phyloP scores from a whole-genome alignment of 2,329 filamentous ascomycete species.

The Phyllosticta citribraziliensis region DNA sequence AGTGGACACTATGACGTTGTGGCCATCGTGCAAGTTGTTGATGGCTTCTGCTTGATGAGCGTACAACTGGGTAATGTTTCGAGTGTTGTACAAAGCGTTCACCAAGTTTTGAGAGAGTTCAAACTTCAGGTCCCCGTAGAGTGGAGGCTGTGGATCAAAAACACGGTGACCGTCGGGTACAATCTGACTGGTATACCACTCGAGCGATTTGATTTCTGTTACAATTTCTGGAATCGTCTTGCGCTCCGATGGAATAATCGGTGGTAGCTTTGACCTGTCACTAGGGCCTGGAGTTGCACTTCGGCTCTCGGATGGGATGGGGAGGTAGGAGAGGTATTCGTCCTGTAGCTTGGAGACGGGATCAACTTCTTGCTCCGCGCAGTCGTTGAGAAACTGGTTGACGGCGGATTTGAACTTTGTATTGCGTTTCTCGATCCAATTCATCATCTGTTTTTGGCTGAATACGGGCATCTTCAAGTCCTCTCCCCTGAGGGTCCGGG shows the following conservation, averaged over 20 bases:
- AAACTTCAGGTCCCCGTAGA: conserved; percentile 78
- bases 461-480: conserved; percentile 85
- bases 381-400: conserved; percentile 66
- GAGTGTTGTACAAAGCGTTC: conserved; percentile 92
- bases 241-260: conserved; percentile 68
- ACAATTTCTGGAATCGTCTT: conserved; percentile 78
- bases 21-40: conserved; percentile 71
- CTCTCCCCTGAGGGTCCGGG: conserved; percentile 61
- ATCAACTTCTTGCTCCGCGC: conserved; percentile 54
- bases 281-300: conserved; percentile 32
- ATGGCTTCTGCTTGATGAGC: conserved; percentile 90
- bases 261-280: conserved; percentile 40
- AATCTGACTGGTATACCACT: conserved; percentile 89
- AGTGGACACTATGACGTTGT: conserved; percentile 85
- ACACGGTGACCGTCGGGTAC: conserved; percentile 88
- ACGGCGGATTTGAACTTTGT: conserved; percentile 70
- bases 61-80: conserved; percentile 76
- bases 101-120: conserved; percentile 81
- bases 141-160: conserved; percentile 72
- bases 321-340: conserved; percentile 53
- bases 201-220: conserved; percentile 65
- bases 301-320: conserved; percentile 43
- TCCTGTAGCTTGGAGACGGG: conserved; percentile 55
- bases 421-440: conserved; percentile 82
- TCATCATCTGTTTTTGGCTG: conserved; percentile 85